phyloP scores from a whole-genome alignment of 129 eudicot species.

The sunflower (Helianthus annuus) region DNA sequence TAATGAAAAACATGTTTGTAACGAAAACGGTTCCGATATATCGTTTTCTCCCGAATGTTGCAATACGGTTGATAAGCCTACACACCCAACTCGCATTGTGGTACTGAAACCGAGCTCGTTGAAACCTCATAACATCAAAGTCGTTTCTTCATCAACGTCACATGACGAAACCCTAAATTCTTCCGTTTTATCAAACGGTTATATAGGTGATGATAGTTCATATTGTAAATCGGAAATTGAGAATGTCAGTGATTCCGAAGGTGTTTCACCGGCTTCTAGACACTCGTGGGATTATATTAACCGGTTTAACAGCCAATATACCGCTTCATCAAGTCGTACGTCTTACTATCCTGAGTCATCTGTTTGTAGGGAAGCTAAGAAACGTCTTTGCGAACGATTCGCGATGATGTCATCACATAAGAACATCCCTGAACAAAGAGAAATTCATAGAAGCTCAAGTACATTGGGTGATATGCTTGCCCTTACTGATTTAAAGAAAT shows the following conservation, averaged over 20 bases:
- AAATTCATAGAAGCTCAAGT: slow-evolving; percentile 72
- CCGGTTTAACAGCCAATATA: slow-evolving; percentile 60
- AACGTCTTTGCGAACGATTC: slow-evolving; percentile 99
- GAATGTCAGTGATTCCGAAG: slow-evolving; percentile 81
- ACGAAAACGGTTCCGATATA: slow-evolving; percentile 40
- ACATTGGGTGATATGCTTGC: slow-evolving; percentile 99
- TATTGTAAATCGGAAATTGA: slow-evolving; percentile 78
- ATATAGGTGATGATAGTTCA: slow-evolving; percentile 83
- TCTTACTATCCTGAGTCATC: slow-evolving; percentile 91
- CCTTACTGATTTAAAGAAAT: slow-evolving; percentile 69
- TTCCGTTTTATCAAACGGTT: slow-evolving; percentile 77
- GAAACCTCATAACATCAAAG: slow-evolving; percentile 49
- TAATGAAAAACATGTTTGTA: slow-evolving; percentile 19
- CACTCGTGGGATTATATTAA: slow-evolving; percentile 88
- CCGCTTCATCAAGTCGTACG: slow-evolving; percentile 73
- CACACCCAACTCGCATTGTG: slow-evolving; percentile 83
- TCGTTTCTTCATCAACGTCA: slow-evolving; percentile 40
- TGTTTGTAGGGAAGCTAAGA: slow-evolving; percentile 94
- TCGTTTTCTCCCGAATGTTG: slow-evolving; percentile 47
- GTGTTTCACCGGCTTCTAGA: slow-evolving; percentile 70
- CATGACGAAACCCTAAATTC: slow-evolving; percentile 55
- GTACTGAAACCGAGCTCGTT: slow-evolving; percentile 79
- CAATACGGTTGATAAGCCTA: slow-evolving; percentile 45
- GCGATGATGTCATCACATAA: slow-evolving; percentile 76
- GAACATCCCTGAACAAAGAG: slow-evolving; percentile 57